Conservation (phyloP, 2,329 filamentous ascomycete genomes). For the Aspergillus tanneri region DNA sequence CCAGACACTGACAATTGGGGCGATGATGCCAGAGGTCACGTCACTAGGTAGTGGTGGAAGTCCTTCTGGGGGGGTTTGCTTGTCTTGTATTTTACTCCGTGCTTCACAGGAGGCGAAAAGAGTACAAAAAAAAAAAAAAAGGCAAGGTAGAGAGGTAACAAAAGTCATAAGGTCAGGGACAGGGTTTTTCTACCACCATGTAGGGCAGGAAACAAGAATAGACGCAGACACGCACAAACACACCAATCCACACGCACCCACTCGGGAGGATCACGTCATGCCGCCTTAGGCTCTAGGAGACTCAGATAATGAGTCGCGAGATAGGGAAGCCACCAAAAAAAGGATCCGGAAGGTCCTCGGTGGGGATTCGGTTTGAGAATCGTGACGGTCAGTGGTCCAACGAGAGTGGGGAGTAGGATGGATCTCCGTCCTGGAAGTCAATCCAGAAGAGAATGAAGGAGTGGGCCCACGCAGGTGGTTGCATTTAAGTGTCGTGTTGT, state of each 20-base stretch:
- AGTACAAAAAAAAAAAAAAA: neutral
- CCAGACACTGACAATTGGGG: neutral
- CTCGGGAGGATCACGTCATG: constrained; percentile 12
- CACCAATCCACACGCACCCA: neutral
- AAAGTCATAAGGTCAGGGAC: neutral
- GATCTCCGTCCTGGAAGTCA: constrained; percentile 10
- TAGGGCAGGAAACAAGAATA: neutral
- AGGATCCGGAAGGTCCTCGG: constrained; percentile 10
- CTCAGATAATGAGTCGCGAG: constrained; percentile 5
- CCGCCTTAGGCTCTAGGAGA: constrained; percentile 1
- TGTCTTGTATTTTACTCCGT: neutral
- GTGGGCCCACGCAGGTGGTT: neutral
- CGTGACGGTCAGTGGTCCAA: constrained; percentile 7
- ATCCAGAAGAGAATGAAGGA: constrained; percentile 4
- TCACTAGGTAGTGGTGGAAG: neutral
- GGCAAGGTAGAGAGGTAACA: neutral
- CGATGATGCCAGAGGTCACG: constrained; percentile 6
- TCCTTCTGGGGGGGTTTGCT: no score
- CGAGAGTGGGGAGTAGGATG: neutral
- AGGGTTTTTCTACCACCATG: neutral
- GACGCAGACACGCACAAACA: neutral
- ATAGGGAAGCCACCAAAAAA: constrained; percentile 5
- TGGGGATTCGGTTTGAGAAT: constrained; percentile 5
- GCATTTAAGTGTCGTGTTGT: neutral
- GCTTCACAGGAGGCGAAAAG: neutral